Percentiles rank a stretch among this genome's conserved stretches.
These are phyloP conservation scores for Apiospora saccharicola DNA, from an alignment of 2,329 filamentous ascomycete genomes.

Conservation along the genomic window DNA sequence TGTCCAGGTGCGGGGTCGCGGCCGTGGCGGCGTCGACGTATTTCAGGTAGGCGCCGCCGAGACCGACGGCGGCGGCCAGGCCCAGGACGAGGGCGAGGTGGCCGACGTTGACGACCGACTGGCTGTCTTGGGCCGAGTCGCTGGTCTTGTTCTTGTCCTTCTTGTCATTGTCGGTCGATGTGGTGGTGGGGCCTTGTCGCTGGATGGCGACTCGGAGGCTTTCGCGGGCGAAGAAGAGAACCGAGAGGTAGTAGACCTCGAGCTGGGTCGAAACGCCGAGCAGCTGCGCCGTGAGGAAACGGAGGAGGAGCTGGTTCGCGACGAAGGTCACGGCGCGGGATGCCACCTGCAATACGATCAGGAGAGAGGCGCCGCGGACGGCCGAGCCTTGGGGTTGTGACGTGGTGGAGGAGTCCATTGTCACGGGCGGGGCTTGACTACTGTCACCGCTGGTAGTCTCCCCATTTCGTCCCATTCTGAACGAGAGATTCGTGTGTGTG, in stretches of 20 bases:
- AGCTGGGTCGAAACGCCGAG: constrained; percentile 89
- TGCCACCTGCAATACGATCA: constrained; percentile 86
- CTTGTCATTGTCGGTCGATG: constrained; percentile 37
- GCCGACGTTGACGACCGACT: constrained; percentile 87
- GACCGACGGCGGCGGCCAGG: constrained; percentile 64
- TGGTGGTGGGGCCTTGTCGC: constrained; percentile 61
- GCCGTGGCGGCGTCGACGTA: constrained; percentile 55
- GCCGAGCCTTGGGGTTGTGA: constrained; percentile 36
- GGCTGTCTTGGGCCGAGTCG: constrained; percentile 53
- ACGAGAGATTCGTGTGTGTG: neutral
- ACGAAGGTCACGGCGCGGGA: constrained; percentile 91
- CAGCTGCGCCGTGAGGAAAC: constrained; percentile 83
- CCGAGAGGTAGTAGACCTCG: constrained; percentile 89
- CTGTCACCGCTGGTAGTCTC: neutral
- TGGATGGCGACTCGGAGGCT: constrained; percentile 91
- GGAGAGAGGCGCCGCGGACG: constrained; percentile 79
- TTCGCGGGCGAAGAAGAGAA: constrained; percentile 95
- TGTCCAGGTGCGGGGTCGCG: constrained; percentile 68
- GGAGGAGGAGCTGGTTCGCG: constrained; percentile 89
- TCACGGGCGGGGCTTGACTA: neutral
- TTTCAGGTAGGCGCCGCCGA: constrained; percentile 74
- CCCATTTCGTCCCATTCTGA: constrained; percentile 7
- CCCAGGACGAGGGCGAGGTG: constrained; percentile 80
- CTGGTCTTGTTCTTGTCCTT: constrained; percentile 32
- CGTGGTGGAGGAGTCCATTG: neutral